Evolutionary conservation across 2,329 filamentous ascomycete species (phyloP).

Genomic region (Diaporthe australafricana): DNA sequence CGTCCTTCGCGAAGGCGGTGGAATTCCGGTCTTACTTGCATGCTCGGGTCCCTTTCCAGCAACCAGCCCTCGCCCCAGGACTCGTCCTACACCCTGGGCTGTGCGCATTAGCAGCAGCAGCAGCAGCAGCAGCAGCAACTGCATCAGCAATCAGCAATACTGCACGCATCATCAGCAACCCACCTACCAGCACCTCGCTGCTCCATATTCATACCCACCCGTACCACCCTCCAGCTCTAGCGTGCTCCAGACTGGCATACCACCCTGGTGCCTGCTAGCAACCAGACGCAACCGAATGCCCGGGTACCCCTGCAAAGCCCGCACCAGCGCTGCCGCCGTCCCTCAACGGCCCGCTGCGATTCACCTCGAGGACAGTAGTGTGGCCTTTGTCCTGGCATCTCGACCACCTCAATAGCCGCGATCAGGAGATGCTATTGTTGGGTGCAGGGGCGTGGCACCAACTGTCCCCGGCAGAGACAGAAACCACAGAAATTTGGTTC

Average conservation of each 20-base stretch:
- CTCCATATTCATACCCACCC: slow-evolving; percentile 10
- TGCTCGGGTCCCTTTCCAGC: slow-evolving; percentile 12
- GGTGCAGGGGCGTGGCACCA: slow-evolving; percentile 18
- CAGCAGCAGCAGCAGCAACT: not conserved
- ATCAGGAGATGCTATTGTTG: slow-evolving; percentile 32
- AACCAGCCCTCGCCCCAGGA: not conserved
- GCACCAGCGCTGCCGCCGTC: slow-evolving; percentile 17
- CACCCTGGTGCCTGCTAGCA: slow-evolving; percentile 31
- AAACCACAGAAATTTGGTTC: not conserved
- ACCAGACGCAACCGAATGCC: not conserved
- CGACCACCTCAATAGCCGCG: slow-evolving; percentile 16
- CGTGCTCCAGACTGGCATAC: not conserved
- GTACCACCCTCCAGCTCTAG: slow-evolving; percentile 17
- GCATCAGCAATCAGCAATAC: slow-evolving; percentile 7
- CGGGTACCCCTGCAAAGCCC: slow-evolving; percentile 27
- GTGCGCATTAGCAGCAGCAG: no score
- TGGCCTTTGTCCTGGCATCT: slow-evolving; percentile 8
- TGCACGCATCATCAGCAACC: slow-evolving; percentile 22
- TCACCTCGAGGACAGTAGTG: slow-evolving; percentile 4
- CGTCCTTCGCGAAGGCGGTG: slow-evolving; percentile 11
- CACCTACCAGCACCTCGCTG: not conserved
- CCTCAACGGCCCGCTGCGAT: slow-evolving; percentile 35
- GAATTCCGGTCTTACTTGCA: slow-evolving; percentile 22
- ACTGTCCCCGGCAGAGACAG: slow-evolving; percentile 7
- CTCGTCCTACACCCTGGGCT: not conserved